A percentile compares a stretch with the other conserved stretches of the same genome.
Evolutionary conservation across 2,329 filamentous ascomycete genomes (phyloP).

Genomic region (Cercospora beticola): DNA sequence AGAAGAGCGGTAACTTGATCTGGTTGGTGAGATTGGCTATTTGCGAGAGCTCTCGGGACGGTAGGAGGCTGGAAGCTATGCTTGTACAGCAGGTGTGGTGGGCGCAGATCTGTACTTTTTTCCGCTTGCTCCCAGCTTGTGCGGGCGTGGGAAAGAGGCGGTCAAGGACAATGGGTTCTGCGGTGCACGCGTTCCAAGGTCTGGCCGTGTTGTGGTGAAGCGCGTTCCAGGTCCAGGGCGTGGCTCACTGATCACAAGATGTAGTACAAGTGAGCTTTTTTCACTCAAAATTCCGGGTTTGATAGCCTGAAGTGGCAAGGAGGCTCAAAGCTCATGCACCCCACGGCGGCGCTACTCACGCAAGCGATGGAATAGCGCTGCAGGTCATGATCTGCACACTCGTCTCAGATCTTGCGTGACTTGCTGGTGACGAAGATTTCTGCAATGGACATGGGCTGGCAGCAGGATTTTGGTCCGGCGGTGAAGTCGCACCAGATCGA

Average conservation of each 20-base stretch:
- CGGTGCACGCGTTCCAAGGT: not conserved
- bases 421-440: not conserved
- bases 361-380: constrained; percentile 6
- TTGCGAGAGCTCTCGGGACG: not conserved
- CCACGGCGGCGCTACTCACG: constrained; percentile 14
- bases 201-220: not conserved
- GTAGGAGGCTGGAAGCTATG: constrained; percentile 12
- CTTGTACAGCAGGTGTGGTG: constrained; percentile 8
- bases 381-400: constrained; percentile 4
- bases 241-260: constrained; percentile 9
- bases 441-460: not conserved
- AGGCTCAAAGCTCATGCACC: constrained; percentile 12
- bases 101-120: constrained; percentile 9
- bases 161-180: constrained; percentile 1
- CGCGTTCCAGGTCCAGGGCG: not conserved
- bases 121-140: not conserved
- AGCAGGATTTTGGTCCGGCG: not conserved
- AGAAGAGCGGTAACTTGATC: not conserved
- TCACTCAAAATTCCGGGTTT: constrained; percentile 2
- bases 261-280: constrained; percentile 4
- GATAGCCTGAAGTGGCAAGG: constrained; percentile 10
- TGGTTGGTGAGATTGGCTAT: constrained; percentile 5
- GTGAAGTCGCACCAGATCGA: not conserved
- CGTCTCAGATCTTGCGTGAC: constrained; percentile 4
- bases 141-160: not conserved